Evolutionary conservation across 2,329 filamentous ascomycete genomes (phyloP), one percentile per base, ranked within the genome.

Genomic region (Colletotrichum horii): DNA sequence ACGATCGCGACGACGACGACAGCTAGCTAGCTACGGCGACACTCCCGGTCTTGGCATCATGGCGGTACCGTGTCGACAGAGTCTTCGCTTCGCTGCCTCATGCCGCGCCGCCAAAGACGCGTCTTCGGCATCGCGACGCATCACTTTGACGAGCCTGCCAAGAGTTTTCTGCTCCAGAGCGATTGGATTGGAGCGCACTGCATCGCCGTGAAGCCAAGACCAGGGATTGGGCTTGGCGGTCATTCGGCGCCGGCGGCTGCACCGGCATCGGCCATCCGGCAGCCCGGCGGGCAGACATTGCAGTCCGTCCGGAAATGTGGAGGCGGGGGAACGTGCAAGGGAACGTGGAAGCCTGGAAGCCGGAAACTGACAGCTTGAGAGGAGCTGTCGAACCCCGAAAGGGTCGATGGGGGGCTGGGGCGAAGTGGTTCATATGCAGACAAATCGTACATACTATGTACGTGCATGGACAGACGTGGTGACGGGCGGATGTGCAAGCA

Each of bases 211-310:
- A 28, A 28, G 12, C 26, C 56, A 60, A 30, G 32, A 38, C 36
- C 36, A 38, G 36, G 36, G 36, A 38, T 38, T 38, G 61, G 28
- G 32, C 26, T 55, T 70, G 30, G 48, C 68, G 52, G 60, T 52
- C 61, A 55, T 71, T 71, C 72, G 68, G 68, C 72, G 72, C 61
- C 67, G 72, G 72, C 72, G 61, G 67, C 67, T 71, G 67, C 43
- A 36, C 48, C 60, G 67, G 48, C 71, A 70, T 15, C 66, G 26
- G 58, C 30, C 58, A 66, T 58, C 43, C 71, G 71, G 72, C 52
- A 66, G 26, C 24, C 34, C 60, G 71, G 67, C 67, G 60, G 67
- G 60, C 60, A 74, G 67, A 43, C 28, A 6, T 14, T 60, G 26
- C 14, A 71, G 72, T 66, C 72, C 72, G 67, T 71, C 72, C 72